A percentile compares a stretch with the other conserved stretches of the same genome.
These are phyloP conservation scores for Diaporthe helianthi DNA, from an alignment of 2,329 filamentous ascomycete species.

Conservation along the genomic window DNA sequence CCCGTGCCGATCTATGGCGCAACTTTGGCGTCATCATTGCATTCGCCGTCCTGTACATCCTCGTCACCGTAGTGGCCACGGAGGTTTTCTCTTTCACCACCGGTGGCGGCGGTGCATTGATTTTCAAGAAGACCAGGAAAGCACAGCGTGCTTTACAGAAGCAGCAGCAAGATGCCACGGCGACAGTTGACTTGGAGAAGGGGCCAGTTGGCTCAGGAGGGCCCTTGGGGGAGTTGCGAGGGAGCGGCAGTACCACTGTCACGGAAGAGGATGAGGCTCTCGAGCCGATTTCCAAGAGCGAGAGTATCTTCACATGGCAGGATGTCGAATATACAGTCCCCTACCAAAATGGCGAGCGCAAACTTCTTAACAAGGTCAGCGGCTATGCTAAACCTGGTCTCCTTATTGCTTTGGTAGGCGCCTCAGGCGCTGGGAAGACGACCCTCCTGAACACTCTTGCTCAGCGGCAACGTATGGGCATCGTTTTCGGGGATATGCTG, in stretches of 20 bases:
- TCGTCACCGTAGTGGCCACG: conserved; percentile 73
- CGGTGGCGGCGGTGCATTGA: conserved; percentile 36
- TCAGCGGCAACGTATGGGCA: conserved; percentile 69
- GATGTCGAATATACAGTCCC: conserved; percentile 35
- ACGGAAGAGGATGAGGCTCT: conserved; percentile 61
- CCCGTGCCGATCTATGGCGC: conserved; percentile 66
- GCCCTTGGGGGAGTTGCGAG: conserved; percentile 49
- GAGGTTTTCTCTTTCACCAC: conserved; percentile 68
- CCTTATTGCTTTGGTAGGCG: conserved; percentile 83
- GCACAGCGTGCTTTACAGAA: conserved; percentile 15
- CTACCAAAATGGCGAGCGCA: conserved; percentile 31
- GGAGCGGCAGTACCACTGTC: conserved; percentile 59
- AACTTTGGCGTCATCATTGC: conserved; percentile 82
- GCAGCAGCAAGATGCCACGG: conserved; percentile 6
- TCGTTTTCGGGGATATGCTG: conserved; percentile 61
- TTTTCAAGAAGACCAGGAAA: conserved; percentile 38
- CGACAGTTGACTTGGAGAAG: conserved; percentile 35
- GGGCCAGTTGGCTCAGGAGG: conserved; percentile 17
- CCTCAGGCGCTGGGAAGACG: conserved; percentile 83
- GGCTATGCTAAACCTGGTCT: conserved; percentile 82
- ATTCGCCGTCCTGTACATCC: conserved; percentile 76
- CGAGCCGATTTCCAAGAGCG: conserved; percentile 30
- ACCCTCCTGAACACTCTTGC: conserved; percentile 79
- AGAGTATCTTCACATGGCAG: conserved; percentile 37
- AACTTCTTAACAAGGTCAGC: conserved; percentile 64